Evolutionary conservation across 129 eudicot species (phyloP).

Genomic region (Artemisia annua): DNA sequence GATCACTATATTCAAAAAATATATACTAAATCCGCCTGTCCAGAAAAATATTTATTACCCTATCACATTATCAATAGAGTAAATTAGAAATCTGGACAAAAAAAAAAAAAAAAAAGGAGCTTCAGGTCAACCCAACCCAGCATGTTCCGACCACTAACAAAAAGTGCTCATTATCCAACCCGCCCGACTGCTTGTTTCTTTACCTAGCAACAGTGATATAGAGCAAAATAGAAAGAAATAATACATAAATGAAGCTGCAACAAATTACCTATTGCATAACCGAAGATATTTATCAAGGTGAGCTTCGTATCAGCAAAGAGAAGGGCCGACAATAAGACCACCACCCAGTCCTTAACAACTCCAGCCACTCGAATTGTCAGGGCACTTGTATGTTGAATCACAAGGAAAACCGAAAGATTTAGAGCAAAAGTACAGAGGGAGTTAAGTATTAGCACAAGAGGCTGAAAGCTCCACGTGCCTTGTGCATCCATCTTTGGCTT

Average conservation of each 20-base stretch:
- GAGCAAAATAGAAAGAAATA: background rate
- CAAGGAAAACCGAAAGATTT: constrained; percentile 91
- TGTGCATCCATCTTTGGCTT: constrained; percentile 86
- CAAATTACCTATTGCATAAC: constrained; percentile 87
- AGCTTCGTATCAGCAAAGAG: constrained; percentile 93
- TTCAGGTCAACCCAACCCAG: no score
- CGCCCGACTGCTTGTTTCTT: no score
- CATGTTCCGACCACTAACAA: no score
- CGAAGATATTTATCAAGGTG: constrained; percentile 75
- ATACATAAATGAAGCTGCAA: constrained; percentile 5
- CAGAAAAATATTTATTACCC: no score
- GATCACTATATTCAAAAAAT: background rate
- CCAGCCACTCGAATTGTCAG: constrained; percentile 98
- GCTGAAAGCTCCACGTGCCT: constrained; percentile 75
- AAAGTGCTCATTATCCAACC: no score
- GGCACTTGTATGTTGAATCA: constrained; percentile 93
- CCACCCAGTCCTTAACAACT: constrained; percentile 99
- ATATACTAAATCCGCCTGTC: no score
- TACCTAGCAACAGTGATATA: background rate
- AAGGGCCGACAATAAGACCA: constrained; percentile 84
- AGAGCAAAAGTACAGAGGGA: constrained; percentile 93
- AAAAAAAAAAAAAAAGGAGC: background rate
- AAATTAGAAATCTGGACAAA: no score
- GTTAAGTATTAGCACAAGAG: constrained; percentile 66
- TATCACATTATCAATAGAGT: no score